Percentiles rank a stretch among this genome's conserved stretches.
These are phyloP conservation scores for Kalaharituber pfeilii DNA, from an alignment of 2,329 filamentous ascomycete species.

Conservation along the genomic window DNA sequence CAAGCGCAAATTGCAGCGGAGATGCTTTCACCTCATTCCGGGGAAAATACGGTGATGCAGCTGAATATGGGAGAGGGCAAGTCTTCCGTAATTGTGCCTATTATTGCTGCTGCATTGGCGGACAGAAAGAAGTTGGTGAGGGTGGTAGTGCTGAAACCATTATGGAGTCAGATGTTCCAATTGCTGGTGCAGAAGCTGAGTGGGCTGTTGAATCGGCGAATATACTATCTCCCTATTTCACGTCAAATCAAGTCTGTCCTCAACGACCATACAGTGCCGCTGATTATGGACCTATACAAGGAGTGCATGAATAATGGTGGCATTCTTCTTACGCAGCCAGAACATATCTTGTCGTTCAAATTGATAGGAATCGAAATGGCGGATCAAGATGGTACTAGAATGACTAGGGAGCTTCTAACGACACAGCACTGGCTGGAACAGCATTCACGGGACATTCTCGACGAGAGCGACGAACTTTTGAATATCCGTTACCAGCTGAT, in stretches of 20 bases:
- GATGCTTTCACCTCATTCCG: neutral
- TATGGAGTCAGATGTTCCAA: constrained; percentile 41
- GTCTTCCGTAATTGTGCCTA: constrained; percentile 41
- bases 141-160: constrained; percentile 39
- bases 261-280: neutral
- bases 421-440: constrained; percentile 36
- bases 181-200: constrained; percentile 39
- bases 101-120: constrained; percentile 33
- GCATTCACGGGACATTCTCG: constrained; percentile 42
- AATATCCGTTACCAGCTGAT: constrained; percentile 39
- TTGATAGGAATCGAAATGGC: constrained; percentile 43
- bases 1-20: neutral
- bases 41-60: neutral
- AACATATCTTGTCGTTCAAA: constrained; percentile 48
- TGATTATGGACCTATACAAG: constrained; percentile 28
- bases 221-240: constrained; percentile 43
- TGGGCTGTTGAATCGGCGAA: constrained; percentile 35
- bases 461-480: constrained; percentile 44
- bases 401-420: constrained; percentile 32
- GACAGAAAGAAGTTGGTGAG: constrained; percentile 34
- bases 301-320: constrained; percentile 32
- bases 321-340: constrained; percentile 43
- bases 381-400: constrained; percentile 33
- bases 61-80: constrained; percentile 25
- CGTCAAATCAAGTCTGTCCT: constrained; percentile 28